A percentile compares a stretch with the other conserved stretches of the same genome.
Conservation (phyloP, 2,329 filamentous ascomycete genomes). For the Fonsecaea pedrosoi region DNA sequence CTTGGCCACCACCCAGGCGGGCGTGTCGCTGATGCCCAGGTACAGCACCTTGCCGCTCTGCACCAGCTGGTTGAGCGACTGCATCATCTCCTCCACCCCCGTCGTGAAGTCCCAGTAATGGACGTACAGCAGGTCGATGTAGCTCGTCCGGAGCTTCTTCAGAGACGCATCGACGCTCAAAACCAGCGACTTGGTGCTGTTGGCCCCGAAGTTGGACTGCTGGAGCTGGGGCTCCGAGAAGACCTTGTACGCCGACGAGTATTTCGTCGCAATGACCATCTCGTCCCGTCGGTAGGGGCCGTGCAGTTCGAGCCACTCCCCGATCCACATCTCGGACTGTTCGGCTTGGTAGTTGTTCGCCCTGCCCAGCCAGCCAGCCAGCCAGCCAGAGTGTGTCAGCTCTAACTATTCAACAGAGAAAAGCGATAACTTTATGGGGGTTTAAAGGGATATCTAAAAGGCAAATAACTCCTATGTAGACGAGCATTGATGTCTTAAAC, state of each 20-base stretch:
- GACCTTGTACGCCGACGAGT: conserved; percentile 49
- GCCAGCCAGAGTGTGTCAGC: background rate
- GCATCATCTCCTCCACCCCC: conserved; percentile 71
- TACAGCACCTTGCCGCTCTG: conserved; percentile 69
- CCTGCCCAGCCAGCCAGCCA: background rate
- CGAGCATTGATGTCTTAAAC: background rate
- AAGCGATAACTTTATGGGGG: background rate
- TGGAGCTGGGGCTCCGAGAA: conserved; percentile 27
- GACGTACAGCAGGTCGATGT: conserved; percentile 48
- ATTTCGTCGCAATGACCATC: conserved; percentile 64
- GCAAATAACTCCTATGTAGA: background rate
- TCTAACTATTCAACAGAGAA: background rate
- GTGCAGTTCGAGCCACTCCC: conserved; percentile 58
- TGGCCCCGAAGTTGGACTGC: conserved; percentile 53
- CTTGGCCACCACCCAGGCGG: conserved; percentile 66
- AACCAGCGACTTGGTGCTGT: conserved; percentile 45
- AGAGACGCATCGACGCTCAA: conserved; percentile 45
- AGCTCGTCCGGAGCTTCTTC: conserved; percentile 46
- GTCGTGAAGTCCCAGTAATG: conserved; percentile 69
- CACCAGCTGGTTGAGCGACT: conserved; percentile 68
- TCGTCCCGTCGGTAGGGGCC: conserved; percentile 52
- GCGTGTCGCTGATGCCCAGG: conserved; percentile 71
- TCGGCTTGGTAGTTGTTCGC: conserved; percentile 54
- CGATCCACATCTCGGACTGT: conserved; percentile 57
- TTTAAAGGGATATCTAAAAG: no score